phyloP scores from a whole-genome alignment of 805 yeast species.

The Suhomyces kilbournensis region DNA sequence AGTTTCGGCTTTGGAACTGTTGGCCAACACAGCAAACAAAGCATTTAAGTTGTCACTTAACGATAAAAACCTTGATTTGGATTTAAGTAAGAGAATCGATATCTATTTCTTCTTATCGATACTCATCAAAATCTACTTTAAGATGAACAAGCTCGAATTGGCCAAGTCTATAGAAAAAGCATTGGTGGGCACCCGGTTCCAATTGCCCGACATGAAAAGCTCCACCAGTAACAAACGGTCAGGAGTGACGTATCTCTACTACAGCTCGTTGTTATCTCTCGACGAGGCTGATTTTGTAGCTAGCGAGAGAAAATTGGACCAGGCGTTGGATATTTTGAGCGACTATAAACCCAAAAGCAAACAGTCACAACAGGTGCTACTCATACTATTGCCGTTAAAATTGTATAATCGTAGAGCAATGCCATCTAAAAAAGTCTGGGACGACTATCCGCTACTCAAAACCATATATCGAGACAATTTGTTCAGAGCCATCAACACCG shows the following conservation, averaged over 20 bases:
- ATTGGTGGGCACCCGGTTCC: constrained; percentile 48
- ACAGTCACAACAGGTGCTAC: constrained; percentile 48
- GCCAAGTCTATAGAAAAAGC: constrained; percentile 76
- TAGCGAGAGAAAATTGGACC: constrained; percentile 50
- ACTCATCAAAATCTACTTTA: constrained; percentile 67
- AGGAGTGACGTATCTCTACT: constrained; percentile 62
- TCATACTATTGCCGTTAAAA: constrained; percentile 62
- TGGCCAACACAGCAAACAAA: constrained; percentile 65
- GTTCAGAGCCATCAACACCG: constrained; percentile 47
- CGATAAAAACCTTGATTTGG: constrained; percentile 60
- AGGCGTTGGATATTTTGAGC: constrained; percentile 43
- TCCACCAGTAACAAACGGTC: constrained; percentile 45
- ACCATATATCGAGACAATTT: constrained; percentile 45
- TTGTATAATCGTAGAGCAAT: constrained; percentile 46
- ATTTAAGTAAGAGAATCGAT: constrained; percentile 53
- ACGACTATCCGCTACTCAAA: constrained; percentile 38
- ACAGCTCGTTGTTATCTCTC: constrained; percentile 62
- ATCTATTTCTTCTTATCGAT: constrained; percentile 70
- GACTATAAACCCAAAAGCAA: constrained; percentile 19
- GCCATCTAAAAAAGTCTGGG: constrained; percentile 44
- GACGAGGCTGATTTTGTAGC: constrained; percentile 58
- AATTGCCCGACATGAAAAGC: constrained; percentile 48
- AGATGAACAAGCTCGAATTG: constrained; percentile 62
- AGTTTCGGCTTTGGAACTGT: constrained; percentile 41
- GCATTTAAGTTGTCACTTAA: constrained; percentile 75